A percentile compares a stretch with the other conserved stretches of the same genome.
These are phyloP conservation scores for Coelastrella sp. DNA, from an alignment of 139 green algal genomes.

Conservation along the genomic window DNA sequence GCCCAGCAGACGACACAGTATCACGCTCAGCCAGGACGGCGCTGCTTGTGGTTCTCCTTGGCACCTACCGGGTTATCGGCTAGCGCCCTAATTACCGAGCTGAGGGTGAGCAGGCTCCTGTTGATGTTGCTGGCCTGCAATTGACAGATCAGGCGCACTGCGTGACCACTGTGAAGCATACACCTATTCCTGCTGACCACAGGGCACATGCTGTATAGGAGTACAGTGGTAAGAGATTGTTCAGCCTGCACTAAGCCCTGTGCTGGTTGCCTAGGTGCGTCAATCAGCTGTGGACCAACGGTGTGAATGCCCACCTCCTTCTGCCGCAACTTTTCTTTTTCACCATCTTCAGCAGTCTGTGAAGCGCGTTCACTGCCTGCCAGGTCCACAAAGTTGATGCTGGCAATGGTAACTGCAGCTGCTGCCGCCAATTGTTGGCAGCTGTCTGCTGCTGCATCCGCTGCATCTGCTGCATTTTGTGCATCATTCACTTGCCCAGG, in stretches of 20 bases:
- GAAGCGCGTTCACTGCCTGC: constrained; percentile 86
- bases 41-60: not conserved
- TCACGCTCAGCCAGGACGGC: no score
- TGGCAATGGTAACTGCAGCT: constrained; percentile 22
- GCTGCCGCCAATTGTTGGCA: not conserved
- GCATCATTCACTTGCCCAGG: not conserved
- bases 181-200: no score
- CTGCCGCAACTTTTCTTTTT: constrained; percentile 51
- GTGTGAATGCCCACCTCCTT: constrained; percentile 48
- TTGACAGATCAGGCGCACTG: not conserved
- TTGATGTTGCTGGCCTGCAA: constrained; percentile 93
- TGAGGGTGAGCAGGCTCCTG: constrained; percentile 86
- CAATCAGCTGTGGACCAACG: not conserved
- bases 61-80: constrained; percentile 60
- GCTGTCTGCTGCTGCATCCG: not conserved
- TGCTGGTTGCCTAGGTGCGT: not conserved
- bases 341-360: constrained; percentile 80
- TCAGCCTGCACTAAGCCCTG: not conserved
- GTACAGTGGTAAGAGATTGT: not conserved
- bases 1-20: no score
- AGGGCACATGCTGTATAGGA: not conserved
- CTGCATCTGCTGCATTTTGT: constrained; percentile 5
- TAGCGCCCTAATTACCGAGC: constrained; percentile 94
- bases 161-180: not conserved
- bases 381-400: constrained; percentile 92